A percentile compares a stretch with the other conserved stretches of the same genome.
These are phyloP conservation scores for Aspergillus floridensis DNA, from an alignment of 2,329 filamentous ascomycete species.

Conservation along the genomic window DNA sequence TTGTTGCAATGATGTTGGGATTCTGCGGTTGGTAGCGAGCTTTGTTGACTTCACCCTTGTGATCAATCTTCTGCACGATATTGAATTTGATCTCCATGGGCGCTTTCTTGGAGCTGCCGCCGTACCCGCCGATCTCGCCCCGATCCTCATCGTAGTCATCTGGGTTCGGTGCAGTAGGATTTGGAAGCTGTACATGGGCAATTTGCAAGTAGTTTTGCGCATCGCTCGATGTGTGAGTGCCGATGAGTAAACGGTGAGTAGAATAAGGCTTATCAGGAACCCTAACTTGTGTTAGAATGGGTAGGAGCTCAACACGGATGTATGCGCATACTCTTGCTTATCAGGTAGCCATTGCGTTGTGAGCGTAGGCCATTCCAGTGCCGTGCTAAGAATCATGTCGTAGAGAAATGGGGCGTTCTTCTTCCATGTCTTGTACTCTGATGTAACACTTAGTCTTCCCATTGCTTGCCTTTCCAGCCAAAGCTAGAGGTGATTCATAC, in stretches of 20 bases:
- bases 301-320: not conserved
- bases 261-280: conserved; percentile 82
- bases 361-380: conserved; percentile 93
- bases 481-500: conserved; percentile 40
- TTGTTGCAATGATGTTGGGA: conserved; percentile 90
- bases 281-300: conserved; percentile 33
- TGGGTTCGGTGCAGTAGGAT: conserved; percentile 66
- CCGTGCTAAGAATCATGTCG: conserved; percentile 93
- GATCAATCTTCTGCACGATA: conserved; percentile 92
- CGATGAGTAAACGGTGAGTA: conserved; percentile 84
- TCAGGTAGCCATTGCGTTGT: conserved; percentile 99
- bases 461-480: not conserved
- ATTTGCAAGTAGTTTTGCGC: conserved; percentile 92
- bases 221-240: conserved; percentile 87
- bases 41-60: conserved; percentile 97
- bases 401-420: conserved; percentile 99
- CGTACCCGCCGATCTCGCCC: conserved; percentile 92
- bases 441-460: not conserved
- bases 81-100: conserved; percentile 76
- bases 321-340: conserved; percentile 64
- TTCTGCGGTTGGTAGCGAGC: conserved; percentile 97
- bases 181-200: conserved; percentile 88
- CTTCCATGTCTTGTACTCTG: conserved; percentile 99
- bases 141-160: conserved; percentile 87
- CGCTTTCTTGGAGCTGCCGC: conserved; percentile 66